Base-by-base conservation (phyloP, 495 filamentous ascomycete species). In the Aspergillus mulundensis region DNA sequence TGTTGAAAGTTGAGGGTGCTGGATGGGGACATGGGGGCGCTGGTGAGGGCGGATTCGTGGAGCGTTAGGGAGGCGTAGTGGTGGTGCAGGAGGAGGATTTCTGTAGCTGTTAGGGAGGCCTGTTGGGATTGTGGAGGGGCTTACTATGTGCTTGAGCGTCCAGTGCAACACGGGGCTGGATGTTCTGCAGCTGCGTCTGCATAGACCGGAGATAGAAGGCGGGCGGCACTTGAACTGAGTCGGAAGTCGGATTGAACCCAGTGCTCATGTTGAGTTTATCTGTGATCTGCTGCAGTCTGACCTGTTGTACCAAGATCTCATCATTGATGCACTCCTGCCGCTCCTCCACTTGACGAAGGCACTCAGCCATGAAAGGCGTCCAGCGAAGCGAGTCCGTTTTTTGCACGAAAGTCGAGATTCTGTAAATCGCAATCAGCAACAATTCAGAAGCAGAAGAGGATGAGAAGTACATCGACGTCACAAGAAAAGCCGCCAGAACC, bases 391-490 rank as follows among this genome's bases (percentile, higher is more conserved):
- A 69, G 40, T 81, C 76, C 3, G 74, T 72, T 47, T 69, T 71
- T 16, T 70, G 71, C 50, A 81, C 69, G 39, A 67, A 70, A 12
- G 71, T 73, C 46, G 71, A 78, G 56, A 71, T 66, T 50, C 72
- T 80, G 61, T 15, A 43, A 61, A 28, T 62, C n/a, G 55, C 30
- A 16, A 15, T 2, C 12, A 32, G 24, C 2, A 36, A 15, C 12
- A 36, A 36, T 28, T 3, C 6, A 36, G 32, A 15, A 36, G 32
- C 3, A 36, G 32, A 6, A 69, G 20, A 46, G 23, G 8, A 7
- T n/a, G n/a, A n/a, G n/a, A n/a, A n/a, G n/a, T 65, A 82, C 80
- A 75, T 70, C 12, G 80, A 81, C 11, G 74, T 79, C 23, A 82
- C 43, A 25, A 77, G 62, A 52, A 81, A 85, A 50, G 76, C 77